Evolutionary conservation across 73 alveolate genomes (phyloP), one percentile per base, ranked within the genome.

Genomic region (Paramecium octaurelia): DNA sequence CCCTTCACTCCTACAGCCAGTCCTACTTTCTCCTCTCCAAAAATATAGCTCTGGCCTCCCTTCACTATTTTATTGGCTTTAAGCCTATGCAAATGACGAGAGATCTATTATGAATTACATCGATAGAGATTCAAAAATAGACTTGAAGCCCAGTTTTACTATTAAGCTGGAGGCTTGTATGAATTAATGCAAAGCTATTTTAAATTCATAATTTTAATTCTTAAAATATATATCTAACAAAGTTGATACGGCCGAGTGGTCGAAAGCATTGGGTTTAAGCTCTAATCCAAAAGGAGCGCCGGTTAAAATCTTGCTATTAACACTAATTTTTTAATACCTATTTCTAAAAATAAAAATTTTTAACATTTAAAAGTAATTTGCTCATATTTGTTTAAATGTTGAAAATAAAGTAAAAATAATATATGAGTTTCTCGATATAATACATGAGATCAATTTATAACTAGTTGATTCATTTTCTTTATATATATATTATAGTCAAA

Each of bases 1-100:
- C 91, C 91, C 76, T 80, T 80, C 3, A 80, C 91, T 23, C 91
- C 91, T 24, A 80, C 91, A n/a, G 91, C 91, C 21, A 80, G 29
- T 8, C 91, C 91, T 21, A 80, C 91, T 44, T 80, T 80, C 9
- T 80, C 91, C 5, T 80, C 73, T 11, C 76, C 57, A 44, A 80
- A 80, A 10, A 80, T 40, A 35, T 14, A 80, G 14, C 48, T 27
- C 29, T 27, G 24, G 4, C 91, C 91, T 8, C 91, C 91, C 29
- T 42, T 80, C 21, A 24, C 31, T 46, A 80, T 36, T 8, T 48
- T 80, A 18, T 80, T n/a, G 12, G 44, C 91, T 48, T 80, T 80
- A 2, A 80, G 44, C 10, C 91, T 8, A 80, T 80, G 91, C 35
- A 80, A 14, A 20, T 80, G 91, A 14, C 35, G 57, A 73, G 87